Base-by-base conservation (phyloP, 129 eudicot genomes). In the Ambrosia trifida region DNA sequence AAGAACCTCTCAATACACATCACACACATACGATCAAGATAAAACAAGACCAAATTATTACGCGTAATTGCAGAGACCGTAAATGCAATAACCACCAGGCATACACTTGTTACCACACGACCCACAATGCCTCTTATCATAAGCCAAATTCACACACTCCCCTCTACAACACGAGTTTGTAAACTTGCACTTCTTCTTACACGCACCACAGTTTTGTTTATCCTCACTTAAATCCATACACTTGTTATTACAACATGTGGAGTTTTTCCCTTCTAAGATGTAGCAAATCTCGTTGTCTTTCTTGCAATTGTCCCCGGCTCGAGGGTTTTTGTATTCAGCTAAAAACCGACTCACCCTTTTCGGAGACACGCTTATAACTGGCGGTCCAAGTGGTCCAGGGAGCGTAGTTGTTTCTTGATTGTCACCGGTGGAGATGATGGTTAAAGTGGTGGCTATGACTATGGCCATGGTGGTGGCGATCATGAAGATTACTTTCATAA, bases 121-220 rank as follows among this genome's bases (percentile, higher is more conserved):
- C 13, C 96, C 92, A 54, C 96, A 89, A 71, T 89, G 86, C 59
- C 93, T 72, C 86, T 86, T 89, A 45, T 89, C 96, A 49, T 61
- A 84, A 24, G 83, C 75, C 60, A 82, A 66, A 33, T 80, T 61
- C 65, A 89, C 96, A 28, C 96, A 89, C 66, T 86, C 72, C 3
- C 93, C 88, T 17, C 77, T 12, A 43, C 96, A 89, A 57, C 96
- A 89, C 0, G 61, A 24, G 18, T 75, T 72, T 0, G 90, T 80
- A 30, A 43, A 72, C 71, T 53, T 68, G 79, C 96, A 89, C 74
- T 84, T 86, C 8, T 74, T 78, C 79, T 86, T 84, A 78, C 96
- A 89, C 7, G 79, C 72, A 30, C 96, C 96, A 33, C 96, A 89
- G 71, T 89, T 70, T 8, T 84, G 35, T 11, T 57, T 31, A 46